phyloP scores from a whole-genome alignment of 2,329 filamentous ascomycete genomes.

The Gnomoniopsis sp. region DNA sequence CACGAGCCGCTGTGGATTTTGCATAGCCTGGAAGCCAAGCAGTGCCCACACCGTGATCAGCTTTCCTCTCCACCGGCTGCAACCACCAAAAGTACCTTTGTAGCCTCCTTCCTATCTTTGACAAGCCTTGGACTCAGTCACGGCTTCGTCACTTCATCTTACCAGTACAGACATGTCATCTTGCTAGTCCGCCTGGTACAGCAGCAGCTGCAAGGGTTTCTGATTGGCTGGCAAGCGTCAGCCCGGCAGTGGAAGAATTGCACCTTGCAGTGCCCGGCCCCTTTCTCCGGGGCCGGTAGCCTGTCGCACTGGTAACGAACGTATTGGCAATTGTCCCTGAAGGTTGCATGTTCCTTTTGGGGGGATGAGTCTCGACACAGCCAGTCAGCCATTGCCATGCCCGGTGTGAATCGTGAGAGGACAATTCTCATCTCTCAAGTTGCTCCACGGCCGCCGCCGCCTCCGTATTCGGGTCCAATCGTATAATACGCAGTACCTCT shows the following conservation, averaged over 20 bases:
- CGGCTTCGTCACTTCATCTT: background rate
- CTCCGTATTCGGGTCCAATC: too few species aligned
- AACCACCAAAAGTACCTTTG: background rate
- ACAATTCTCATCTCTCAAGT: background rate
- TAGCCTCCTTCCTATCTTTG: conserved; percentile 7
- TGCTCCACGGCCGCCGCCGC: background rate
- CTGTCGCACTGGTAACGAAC: background rate
- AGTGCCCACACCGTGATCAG: background rate
- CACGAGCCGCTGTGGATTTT: conserved; percentile 7
- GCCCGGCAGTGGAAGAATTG: background rate
- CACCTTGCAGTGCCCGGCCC: background rate
- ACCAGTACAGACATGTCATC: background rate
- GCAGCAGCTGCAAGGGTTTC: background rate
- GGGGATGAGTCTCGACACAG: background rate
- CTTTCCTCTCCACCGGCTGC: background rate
- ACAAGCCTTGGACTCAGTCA: conserved; percentile 7
- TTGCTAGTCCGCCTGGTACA: background rate
- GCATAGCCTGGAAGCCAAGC: background rate
- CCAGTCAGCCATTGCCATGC: background rate
- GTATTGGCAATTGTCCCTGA: background rate
- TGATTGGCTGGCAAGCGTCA: background rate
- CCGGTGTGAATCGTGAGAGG: background rate
- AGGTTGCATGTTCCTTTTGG: background rate
- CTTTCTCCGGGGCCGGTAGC: background rate
- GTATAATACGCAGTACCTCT: background rate